Evolutionary conservation across 176 grass and related monocot species (phyloP).

Genomic region (Raddia distichophylla): DNA sequence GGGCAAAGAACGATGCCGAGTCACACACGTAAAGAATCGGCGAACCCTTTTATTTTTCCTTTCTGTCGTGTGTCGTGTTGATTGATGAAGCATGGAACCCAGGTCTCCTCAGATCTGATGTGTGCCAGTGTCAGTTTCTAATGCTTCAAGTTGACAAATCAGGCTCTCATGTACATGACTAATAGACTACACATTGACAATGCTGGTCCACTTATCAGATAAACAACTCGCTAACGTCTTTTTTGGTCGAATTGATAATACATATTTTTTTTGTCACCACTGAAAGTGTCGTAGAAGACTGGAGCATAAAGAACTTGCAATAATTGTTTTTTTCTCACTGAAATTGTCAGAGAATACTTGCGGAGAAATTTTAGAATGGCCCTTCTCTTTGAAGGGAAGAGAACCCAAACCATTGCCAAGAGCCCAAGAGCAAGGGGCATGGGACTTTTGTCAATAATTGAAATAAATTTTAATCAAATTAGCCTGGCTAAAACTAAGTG

Average conservation of each 20-base stretch:
- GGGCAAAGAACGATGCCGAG: constrained; percentile 6
- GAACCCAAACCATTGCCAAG: neutral
- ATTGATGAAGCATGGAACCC: constrained; percentile 19
- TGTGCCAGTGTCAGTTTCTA: neutral
- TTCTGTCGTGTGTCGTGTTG: neutral
- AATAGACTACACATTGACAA: neutral
- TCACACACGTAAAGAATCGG: constrained; percentile 6
- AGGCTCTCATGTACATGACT: neutral
- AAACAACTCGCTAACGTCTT: neutral
- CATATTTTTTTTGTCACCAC: neutral
- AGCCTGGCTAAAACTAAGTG: neutral
- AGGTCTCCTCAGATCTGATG: neutral
- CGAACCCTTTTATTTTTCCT: neutral
- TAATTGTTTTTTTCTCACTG: neutral
- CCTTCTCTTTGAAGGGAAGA: constrained; percentile 7
- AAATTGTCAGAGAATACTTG: neutral
- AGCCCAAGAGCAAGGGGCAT: neutral
- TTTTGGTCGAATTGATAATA: neutral
- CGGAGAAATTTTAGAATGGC: constrained; percentile 13
- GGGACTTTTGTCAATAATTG: neutral
- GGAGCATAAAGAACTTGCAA: neutral
- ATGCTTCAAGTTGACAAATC: neutral
- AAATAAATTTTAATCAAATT: neutral
- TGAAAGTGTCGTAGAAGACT: neutral
- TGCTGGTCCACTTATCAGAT: constrained; percentile 15